Evolutionary conservation across 352 stramenopile genomes (phyloP), one percentile per base, ranked within the genome.

Genomic region (Phytophthora constricta): DNA sequence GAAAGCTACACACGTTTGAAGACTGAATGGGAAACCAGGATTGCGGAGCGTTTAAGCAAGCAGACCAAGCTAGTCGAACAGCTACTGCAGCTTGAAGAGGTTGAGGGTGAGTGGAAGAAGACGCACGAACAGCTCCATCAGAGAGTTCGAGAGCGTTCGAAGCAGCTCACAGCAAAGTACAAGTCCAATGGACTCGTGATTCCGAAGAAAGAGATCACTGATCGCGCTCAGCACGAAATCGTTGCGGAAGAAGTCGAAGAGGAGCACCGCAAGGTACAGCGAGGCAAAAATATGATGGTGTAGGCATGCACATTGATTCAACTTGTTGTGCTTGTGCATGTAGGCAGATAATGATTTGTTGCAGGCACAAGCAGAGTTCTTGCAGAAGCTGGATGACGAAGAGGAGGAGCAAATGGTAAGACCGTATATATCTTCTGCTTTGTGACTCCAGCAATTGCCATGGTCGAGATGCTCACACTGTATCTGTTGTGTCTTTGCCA

Each of bases 151-250:
- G 65, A 74, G 20, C 70, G 70, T 5, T 60, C 71, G n/a, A 84
- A 85, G 28, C 68, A 66, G 23, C 66, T 91, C 5, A 23, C 42
- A 19, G 55, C 61, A 17, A 87, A 81, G 33, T 81, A 82, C 71
- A 90, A 86, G 46, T 65, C 76, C 10, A 77, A 68, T 11, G 67
- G 82, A 1, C 68, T 86, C 4, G 65, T 58, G 1, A 68, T 90
- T 20, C 68, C 78, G 13, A 77, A 78, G 33, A 50, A 43, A 19
- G 80, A 91, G 45, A 60, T 90, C 19, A 39, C 58, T n/a, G 78
- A 88, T 14, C 80, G 77, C 13, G 84, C 84, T 16, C 77, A 80
- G 48, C 56, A 80, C n/a, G 82, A 91, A 52, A 68, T 91, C 27
- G 28, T 77, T 11, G 68, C 67, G 0, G 76, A 89, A 51, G 78